Evolutionary conservation across 2,329 filamentous ascomycete genomes (phyloP).

Genomic region (Thelonectria rubi): DNA sequence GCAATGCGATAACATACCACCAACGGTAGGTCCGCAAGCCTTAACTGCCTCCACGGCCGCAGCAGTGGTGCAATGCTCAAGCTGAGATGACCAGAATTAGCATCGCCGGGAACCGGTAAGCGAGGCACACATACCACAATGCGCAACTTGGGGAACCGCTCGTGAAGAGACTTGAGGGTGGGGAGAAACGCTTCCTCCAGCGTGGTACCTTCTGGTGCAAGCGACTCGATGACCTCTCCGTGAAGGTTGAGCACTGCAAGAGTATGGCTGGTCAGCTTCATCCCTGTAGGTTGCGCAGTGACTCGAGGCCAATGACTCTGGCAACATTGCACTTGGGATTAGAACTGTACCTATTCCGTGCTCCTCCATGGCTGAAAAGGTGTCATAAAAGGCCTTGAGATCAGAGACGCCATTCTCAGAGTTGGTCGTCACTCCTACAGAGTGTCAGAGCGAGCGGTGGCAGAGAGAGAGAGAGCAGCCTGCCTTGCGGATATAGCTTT

Average conservation of each 20-base stretch:
- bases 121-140: slow-evolving; percentile 55
- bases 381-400: slow-evolving; percentile 76
- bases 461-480: background rate
- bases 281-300: background rate
- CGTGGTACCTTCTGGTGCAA: slow-evolving; percentile 57
- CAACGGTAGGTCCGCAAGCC: slow-evolving; percentile 79
- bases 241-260: slow-evolving; percentile 84
- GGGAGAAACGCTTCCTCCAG: slow-evolving; percentile 75
- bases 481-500: slow-evolving; percentile 72
- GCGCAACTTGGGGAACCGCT: slow-evolving; percentile 75
- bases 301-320: background rate
- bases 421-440: slow-evolving; percentile 69
- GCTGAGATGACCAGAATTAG: slow-evolving; percentile 18
- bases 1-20: slow-evolving; percentile 49
- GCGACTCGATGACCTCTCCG: slow-evolving; percentile 74
- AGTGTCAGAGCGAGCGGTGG: background rate
- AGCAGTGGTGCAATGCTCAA: slow-evolving; percentile 90
- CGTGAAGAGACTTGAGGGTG: slow-evolving; percentile 76
- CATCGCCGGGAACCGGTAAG: background rate
- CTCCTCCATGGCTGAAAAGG: slow-evolving; percentile 90
- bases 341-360: slow-evolving; percentile 63
- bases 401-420: slow-evolving; percentile 74
- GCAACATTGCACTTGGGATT: background rate
- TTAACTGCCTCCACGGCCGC: slow-evolving; percentile 82
- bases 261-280: slow-evolving; percentile 12